Percentiles rank a stretch among this genome's conserved stretches.
phyloP scores from a whole-genome alignment of 2,329 filamentous ascomycete species.

The Plenodomus lindquistii region DNA sequence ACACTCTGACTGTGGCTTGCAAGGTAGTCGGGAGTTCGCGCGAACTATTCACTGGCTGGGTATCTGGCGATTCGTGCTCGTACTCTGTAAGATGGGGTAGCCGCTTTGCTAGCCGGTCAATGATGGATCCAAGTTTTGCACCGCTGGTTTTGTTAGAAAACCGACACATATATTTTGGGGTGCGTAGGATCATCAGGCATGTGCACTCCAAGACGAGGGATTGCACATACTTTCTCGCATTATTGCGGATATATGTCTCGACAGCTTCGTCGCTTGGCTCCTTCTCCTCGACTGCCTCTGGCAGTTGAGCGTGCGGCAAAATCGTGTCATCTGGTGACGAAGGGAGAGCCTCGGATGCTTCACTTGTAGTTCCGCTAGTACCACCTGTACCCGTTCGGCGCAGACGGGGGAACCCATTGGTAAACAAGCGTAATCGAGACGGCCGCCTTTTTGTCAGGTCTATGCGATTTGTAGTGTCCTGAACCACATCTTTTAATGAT shows the following conservation, averaged over 20 bases:
- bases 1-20: slow-evolving; percentile 24
- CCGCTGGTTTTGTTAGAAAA: slow-evolving; percentile 7
- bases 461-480: not conserved
- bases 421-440: slow-evolving; percentile 24
- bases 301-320: slow-evolving; percentile 2
- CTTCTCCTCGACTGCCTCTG: not conserved
- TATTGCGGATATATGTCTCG: slow-evolving; percentile 13
- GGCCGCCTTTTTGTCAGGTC: slow-evolving; percentile 16
- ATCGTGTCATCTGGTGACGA: not conserved
- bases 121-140: slow-evolving; percentile 14
- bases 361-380: slow-evolving; percentile 8
- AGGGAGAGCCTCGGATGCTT: slow-evolving; percentile 4
- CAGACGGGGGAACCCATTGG: slow-evolving; percentile 21
- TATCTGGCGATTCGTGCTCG: slow-evolving; percentile 7
- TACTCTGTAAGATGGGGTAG: slow-evolving; percentile 21
- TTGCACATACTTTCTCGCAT: slow-evolving; percentile 20
- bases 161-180: not conserved
- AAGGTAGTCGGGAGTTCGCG: slow-evolving; percentile 21
- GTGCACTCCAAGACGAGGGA: not conserved
- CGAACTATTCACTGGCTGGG: not conserved
- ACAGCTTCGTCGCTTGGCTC: slow-evolving; percentile 13
- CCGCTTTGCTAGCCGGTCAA: slow-evolving; percentile 16
- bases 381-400: slow-evolving; percentile 26
- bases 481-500: slow-evolving; percentile 8
- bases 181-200: slow-evolving; percentile 1